Conservation (phyloP, 1,139 yeast genomes). For the Blastobotrys illinoisensis region DNA sequence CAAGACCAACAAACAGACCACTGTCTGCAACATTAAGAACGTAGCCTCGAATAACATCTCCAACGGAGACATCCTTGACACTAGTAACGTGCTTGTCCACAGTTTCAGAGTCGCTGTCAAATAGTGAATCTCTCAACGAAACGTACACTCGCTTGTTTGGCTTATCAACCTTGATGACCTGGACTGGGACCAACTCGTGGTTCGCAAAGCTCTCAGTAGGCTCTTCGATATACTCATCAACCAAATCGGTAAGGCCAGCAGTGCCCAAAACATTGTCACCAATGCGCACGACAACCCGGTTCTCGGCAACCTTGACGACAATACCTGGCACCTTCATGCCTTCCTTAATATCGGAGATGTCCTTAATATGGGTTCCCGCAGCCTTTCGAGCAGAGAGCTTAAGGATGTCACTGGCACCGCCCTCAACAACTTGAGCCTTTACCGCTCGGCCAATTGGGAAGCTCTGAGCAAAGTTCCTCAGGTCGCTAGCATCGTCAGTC, state of each 20-base stretch:
- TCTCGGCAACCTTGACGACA: constrained; percentile 56
- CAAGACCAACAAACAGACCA: constrained; percentile 76
- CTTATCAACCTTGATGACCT: constrained; percentile 51
- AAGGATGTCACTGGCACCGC: constrained; percentile 44
- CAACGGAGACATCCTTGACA: constrained; percentile 55
- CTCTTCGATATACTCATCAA: constrained; percentile 56
- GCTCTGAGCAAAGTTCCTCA: constrained; percentile 42
- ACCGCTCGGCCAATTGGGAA: constrained; percentile 72
- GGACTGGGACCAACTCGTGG: constrained; percentile 58
- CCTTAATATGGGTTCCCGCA: constrained; percentile 29
- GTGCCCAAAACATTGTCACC: constrained; percentile 49
- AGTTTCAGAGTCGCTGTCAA: constrained; percentile 34
- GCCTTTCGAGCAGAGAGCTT: constrained; percentile 44
- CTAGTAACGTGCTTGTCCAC: constrained; percentile 49
- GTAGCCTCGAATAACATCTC: constrained; percentile 73
- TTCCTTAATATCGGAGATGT: constrained; percentile 47
- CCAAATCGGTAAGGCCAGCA: constrained; percentile 71
- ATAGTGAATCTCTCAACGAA: constrained; percentile 47
- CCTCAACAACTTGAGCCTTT: constrained; percentile 48
- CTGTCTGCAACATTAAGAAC: constrained; percentile 68
- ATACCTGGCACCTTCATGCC: constrained; percentile 63
- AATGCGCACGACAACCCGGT: constrained; percentile 60
- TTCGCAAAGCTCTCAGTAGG: constrained; percentile 46
- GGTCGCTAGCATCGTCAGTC: constrained; percentile 22
- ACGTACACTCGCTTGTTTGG: constrained; percentile 56